These are phyloP conservation scores for Poa pratensis DNA, from an alignment of 176 grass and related monocot species.

Conservation along the genomic window DNA sequence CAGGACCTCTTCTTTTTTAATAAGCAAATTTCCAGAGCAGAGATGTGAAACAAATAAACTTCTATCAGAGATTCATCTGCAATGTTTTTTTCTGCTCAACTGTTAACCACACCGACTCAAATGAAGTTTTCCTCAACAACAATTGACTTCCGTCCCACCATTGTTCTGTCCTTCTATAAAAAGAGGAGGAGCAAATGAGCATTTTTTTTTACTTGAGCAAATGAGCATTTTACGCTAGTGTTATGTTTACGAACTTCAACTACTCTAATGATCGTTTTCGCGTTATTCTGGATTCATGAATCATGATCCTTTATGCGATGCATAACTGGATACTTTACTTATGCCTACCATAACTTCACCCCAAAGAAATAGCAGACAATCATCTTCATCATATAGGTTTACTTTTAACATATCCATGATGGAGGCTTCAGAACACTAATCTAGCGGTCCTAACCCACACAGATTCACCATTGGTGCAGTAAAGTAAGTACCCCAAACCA, in stretches of 20 bases:
- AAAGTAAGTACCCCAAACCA: neutral
- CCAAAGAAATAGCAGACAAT: neutral
- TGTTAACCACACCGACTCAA: neutral
- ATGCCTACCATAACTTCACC: neutral
- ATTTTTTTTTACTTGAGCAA: neutral
- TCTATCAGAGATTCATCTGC: no score
- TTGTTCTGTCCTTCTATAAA: no score
- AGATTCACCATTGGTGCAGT: slow-evolving; percentile 3
- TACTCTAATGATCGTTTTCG: no score
- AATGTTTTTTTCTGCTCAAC: neutral
- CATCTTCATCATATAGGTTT: neutral
- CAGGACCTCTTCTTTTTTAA: neutral
- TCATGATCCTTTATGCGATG: no score
- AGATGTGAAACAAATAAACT: no score
- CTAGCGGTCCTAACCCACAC: neutral
- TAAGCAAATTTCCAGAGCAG: neutral
- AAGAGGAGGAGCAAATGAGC: neutral
- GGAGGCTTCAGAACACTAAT: neutral
- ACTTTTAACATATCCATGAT: neutral
- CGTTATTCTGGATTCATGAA: no score
- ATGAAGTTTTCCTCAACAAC: neutral
- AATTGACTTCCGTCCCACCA: no score
- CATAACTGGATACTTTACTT: neutral
- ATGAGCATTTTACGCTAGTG: no score
- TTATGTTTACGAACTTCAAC: neutral